Evolutionary conservation across 768 basidiomycete genomes (phyloP), one percentile per base, ranked within the genome.

Genomic region (Calocybe gangraenosa): DNA sequence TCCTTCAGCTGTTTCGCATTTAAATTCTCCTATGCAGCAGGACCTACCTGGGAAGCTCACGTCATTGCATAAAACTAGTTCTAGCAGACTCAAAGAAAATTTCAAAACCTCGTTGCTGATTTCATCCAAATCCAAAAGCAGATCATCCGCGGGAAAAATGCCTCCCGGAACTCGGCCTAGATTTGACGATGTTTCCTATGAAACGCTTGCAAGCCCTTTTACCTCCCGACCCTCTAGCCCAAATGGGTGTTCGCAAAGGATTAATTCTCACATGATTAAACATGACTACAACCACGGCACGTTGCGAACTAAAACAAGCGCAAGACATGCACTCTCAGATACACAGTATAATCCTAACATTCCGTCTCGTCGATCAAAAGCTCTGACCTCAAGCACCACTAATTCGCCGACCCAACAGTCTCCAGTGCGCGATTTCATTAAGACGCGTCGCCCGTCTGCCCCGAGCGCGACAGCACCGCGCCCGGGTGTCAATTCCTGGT

Each of bases 41-140:
- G 22, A 21, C 11, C 21, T 6, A 5, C 19, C 21, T 21, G 21
- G 21, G 23, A 50, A 15, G 19, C 40, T 17, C 37, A 17, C 14
- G 41, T 37, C 25, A 4, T 25, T 21, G 30, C 50, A 37, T 6
- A 44, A 39, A 35, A 56, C 53, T 21, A 59, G 58, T 37, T 58
- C 58, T 4, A 45, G 49, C 37, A 51, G 47, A 34, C 51, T 59
- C 13, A 59, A 59, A 37, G 58, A 59, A 53, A 59, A 59, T 34
- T 37, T n/a, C 10, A 31, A 37, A 21, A 17, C 48, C 17, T 19
- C 20, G 2, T 17, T 40, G 10, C 32, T 34, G 17, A 52, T 20
- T 36, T 34, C 42, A 19, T 42, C 45, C 3, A 49, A 46, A 42
- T 44, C 44, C 25, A 38, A 19, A 21, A 11, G 21, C 35, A 31